phyloP scores from a whole-genome alignment of 441 rosid species.

The Eruca vesicaria region DNA sequence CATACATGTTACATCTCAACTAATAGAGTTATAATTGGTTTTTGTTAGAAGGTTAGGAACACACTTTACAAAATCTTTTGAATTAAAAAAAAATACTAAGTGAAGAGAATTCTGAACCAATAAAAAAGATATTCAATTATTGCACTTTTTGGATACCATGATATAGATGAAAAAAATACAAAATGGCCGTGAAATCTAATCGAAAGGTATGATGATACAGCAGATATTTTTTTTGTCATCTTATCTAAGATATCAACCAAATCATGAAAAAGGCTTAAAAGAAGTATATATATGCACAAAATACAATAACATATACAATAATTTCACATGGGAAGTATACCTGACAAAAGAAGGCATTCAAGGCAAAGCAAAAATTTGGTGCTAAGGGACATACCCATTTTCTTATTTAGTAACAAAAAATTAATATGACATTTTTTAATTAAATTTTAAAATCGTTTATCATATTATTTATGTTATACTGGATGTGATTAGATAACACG shows the following conservation, averaged over 20 bases:
- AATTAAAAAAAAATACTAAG: not conserved
- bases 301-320: slow-evolving; percentile 7
- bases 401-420: not conserved
- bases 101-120: slow-evolving; percentile 6
- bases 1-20: not conserved
- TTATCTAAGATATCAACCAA: slow-evolving; percentile 32
- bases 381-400: slow-evolving; percentile 22
- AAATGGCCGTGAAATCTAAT: slow-evolving; percentile 21
- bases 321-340: slow-evolving; percentile 35
- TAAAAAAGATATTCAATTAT: slow-evolving; percentile 8
- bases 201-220: slow-evolving; percentile 31
- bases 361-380: slow-evolving; percentile 33
- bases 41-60: not conserved
- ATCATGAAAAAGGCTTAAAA: slow-evolving; percentile 32
- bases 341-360: slow-evolving; percentile 37
- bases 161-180: not conserved
- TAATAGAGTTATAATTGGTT: not conserved
- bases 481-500: not conserved
- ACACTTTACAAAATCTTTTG: not conserved
- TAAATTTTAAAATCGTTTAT: not conserved
- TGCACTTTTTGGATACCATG: slow-evolving; percentile 17
- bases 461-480: too few species aligned
- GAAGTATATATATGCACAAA: slow-evolving; percentile 21
- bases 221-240: slow-evolving; percentile 29
- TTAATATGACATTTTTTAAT: not conserved